phyloP scores from a whole-genome alignment of 306 rosid genomes.

The Senna tora region DNA sequence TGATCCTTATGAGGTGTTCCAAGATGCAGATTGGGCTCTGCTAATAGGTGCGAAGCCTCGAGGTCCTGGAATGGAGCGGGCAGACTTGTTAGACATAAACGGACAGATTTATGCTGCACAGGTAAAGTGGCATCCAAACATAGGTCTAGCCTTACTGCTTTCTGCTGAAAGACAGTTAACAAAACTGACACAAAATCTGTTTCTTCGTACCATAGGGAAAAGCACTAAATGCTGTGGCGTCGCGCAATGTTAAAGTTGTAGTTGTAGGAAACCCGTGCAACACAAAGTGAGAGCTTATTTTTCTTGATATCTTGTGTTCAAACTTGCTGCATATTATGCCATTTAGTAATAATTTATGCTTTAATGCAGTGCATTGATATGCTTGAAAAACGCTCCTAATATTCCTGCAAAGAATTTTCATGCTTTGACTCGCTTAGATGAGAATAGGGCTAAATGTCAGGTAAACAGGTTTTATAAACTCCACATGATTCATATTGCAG shows the following conservation, averaged over 20 bases:
- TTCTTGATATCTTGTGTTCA: constrained; percentile 28
- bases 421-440: constrained; percentile 95
- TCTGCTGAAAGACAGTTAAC: constrained; percentile 5
- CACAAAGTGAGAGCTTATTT: constrained; percentile 68
- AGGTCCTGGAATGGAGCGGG: constrained; percentile 99
- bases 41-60: constrained; percentile 98
- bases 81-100: constrained; percentile 82
- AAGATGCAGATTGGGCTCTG: constrained; percentile 95
- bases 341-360: constrained; percentile 35
- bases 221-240: constrained; percentile 88
- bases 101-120: constrained; percentile 89
- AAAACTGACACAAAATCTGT: constrained; percentile 27
- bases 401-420: constrained; percentile 93
- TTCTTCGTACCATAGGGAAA: constrained; percentile 59
- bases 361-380: constrained; percentile 77
- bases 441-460: constrained; percentile 98
- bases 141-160: neutral
- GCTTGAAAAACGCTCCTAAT: constrained; percentile 96
- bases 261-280: constrained; percentile 98
- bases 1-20: constrained; percentile 93
- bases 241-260: constrained; percentile 84
- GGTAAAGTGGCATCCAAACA: constrained; percentile 46
- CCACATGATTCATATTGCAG: neutral
- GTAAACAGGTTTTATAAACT: constrained; percentile 44
- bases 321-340: constrained; percentile 24